Conservation (phyloP, 208 protist genomes). For the Phytomonas francai region DNA sequence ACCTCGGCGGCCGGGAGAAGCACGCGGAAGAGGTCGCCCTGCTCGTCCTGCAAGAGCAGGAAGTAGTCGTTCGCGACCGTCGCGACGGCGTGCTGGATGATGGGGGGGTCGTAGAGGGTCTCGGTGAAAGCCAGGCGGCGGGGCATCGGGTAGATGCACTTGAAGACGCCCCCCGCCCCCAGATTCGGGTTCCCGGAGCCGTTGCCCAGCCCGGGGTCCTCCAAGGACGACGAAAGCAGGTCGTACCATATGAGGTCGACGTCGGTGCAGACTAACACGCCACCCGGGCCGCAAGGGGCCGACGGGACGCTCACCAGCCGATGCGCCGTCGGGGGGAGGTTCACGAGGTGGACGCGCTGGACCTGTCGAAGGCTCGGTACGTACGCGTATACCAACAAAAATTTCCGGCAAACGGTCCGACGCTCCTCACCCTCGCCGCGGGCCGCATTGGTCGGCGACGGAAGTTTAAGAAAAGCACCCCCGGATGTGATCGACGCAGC, state of each 20-base stretch:
- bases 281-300: slow-evolving; percentile 88
- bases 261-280: slow-evolving; percentile 95
- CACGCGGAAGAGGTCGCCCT: slow-evolving; percentile 97
- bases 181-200: background rate
- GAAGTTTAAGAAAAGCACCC: background rate
- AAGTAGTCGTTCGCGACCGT: slow-evolving; percentile 90
- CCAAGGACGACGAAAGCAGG: slow-evolving; percentile 21
- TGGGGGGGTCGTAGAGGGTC: slow-evolving; percentile 81
- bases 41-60: slow-evolving; percentile 94
- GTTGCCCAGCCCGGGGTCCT: background rate
- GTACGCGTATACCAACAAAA: slow-evolving; percentile 96
- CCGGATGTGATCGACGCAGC: background rate
- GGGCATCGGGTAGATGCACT: slow-evolving; percentile 64
- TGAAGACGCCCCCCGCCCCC: slow-evolving; percentile 43
- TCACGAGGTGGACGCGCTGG: slow-evolving; percentile 91
- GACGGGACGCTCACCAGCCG: slow-evolving; percentile 86
- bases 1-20: slow-evolving; percentile 61
- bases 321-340: slow-evolving; percentile 88
- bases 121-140: slow-evolving; percentile 75
- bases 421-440: slow-evolving; percentile 6
- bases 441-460: background rate
- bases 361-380: slow-evolving; percentile 98
- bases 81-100: slow-evolving; percentile 73
- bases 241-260: slow-evolving; percentile 93
- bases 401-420: slow-evolving; percentile 47